A percentile compares a stretch with the other conserved stretches of the same genome.
phyloP scores from a whole-genome alignment of 176 grass and related monocot genomes.

The Musa schizocarpa region DNA sequence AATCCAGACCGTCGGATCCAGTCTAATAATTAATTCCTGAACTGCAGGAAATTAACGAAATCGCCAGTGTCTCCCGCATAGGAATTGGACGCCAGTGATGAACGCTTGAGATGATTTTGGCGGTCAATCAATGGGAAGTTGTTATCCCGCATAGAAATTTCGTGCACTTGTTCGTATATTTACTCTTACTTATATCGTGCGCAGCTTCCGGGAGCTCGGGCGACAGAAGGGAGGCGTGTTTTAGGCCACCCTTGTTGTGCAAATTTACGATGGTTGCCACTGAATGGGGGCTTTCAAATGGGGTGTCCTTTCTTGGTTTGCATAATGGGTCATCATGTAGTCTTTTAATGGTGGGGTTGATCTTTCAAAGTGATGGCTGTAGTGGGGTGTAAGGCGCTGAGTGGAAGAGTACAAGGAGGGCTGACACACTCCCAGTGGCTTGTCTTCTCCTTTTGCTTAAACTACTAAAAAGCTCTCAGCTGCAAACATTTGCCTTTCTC shows the following conservation, averaged over 20 bases:
- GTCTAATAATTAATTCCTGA: not conserved
- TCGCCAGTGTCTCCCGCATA: not conserved
- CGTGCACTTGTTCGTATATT: too few species aligned
- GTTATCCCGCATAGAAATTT: too few species aligned
- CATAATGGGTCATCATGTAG: slow-evolving; percentile 33
- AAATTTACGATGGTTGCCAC: slow-evolving; percentile 30
- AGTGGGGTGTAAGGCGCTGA: not conserved
- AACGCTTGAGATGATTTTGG: not conserved
- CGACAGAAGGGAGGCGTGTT: not conserved
- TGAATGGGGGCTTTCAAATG: slow-evolving; percentile 28
- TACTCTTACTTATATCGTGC: not conserved
- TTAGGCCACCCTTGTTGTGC: too few species aligned
- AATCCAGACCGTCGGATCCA: too few species aligned
- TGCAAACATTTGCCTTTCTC: not conserved
- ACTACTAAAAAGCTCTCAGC: not conserved
- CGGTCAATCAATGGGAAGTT: too few species aligned
- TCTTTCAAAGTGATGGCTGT: slow-evolving; percentile 20
- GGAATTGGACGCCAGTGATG: not conserved
- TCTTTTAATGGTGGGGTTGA: slow-evolving; percentile 47
- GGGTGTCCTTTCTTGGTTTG: not conserved
- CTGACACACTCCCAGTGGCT: not conserved
- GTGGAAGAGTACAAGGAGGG: not conserved
- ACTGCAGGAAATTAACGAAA: not conserved
- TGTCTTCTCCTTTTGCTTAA: slow-evolving; percentile 3
- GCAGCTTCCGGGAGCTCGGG: not conserved